Evolutionary conservation across 2,329 filamentous ascomycete genomes (phyloP).

Genomic region (Periglandula ipomoeae): DNA sequence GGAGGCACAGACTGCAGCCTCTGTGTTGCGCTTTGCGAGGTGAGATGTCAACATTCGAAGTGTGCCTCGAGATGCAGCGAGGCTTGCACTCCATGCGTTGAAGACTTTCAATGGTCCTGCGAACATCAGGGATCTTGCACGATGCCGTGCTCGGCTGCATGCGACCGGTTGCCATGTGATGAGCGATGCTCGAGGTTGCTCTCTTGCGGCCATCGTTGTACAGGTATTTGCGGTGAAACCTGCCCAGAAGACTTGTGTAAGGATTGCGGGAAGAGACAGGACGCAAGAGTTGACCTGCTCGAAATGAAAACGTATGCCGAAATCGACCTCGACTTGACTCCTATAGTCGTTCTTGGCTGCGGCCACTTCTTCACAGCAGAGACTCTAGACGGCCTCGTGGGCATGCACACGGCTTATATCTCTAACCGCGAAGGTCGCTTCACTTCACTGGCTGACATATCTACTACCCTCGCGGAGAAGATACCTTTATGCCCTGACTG

Average conservation of each 20-base stretch:
- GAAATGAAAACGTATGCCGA: constrained; percentile 44
- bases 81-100: constrained; percentile 52
- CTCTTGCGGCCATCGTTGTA: constrained; percentile 51
- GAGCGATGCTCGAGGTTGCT: constrained; percentile 45
- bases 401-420: constrained; percentile 40
- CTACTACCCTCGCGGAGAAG: constrained; percentile 35
- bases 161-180: constrained; percentile 56
- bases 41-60: constrained; percentile 44
- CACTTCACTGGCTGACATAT: constrained; percentile 28
- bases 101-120: constrained; percentile 40
- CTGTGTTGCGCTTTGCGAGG: constrained; percentile 42
- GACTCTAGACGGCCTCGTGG: constrained; percentile 53
- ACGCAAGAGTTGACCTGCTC: constrained; percentile 48
- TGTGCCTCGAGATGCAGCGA: constrained; percentile 49
- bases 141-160: constrained; percentile 58
- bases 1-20: constrained; percentile 33
- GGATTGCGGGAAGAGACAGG: no score
- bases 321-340: constrained; percentile 47
- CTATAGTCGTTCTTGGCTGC: constrained; percentile 53
- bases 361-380: constrained; percentile 53
- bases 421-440: constrained; percentile 6
- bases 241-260: constrained; percentile 44
- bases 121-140: constrained; percentile 44
- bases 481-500: constrained; percentile 43
- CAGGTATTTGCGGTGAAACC: constrained; percentile 48